These are phyloP conservation scores for Blastobotrys peoriensis DNA, from an alignment of 805 yeast species.

Conservation along the genomic window DNA sequence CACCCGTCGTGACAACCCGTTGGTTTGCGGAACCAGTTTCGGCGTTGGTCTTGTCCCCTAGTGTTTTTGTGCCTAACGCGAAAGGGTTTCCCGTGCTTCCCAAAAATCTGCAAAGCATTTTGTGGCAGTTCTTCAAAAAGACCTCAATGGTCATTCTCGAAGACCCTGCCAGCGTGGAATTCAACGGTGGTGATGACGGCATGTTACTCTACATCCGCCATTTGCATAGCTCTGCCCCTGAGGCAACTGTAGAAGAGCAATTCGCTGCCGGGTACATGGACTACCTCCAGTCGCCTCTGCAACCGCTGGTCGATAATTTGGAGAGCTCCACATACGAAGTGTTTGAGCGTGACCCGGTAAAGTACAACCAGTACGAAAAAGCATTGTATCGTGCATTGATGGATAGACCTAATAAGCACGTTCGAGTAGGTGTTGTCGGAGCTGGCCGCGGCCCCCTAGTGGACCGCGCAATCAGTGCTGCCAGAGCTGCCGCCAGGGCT, in stretches of 20 bases:
- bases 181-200: slow-evolving; percentile 20
- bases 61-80: slow-evolving; percentile 52
- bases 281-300: slow-evolving; percentile 54
- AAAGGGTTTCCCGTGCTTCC: slow-evolving; percentile 61
- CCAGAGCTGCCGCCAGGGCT: slow-evolving; percentile 24
- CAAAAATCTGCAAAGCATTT: slow-evolving; percentile 47
- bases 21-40: slow-evolving; percentile 68
- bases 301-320: slow-evolving; percentile 59
- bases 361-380: slow-evolving; percentile 60
- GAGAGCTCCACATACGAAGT: slow-evolving; percentile 54
- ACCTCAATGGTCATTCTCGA: slow-evolving; percentile 45
- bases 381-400: slow-evolving; percentile 57
- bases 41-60: slow-evolving; percentile 48
- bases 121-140: slow-evolving; percentile 40
- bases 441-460: slow-evolving; percentile 87
- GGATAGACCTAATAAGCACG: slow-evolving; percentile 23
- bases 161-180: slow-evolving; percentile 29
- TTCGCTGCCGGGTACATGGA: slow-evolving; percentile 38
- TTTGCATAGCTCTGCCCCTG: slow-evolving; percentile 20
- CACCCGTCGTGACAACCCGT: slow-evolving; percentile 45
- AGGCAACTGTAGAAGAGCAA: slow-evolving; percentile 28
- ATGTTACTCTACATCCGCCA: slow-evolving; percentile 22
- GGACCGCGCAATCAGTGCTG: slow-evolving; percentile 42
- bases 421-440: slow-evolving; percentile 58
- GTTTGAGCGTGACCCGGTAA: slow-evolving; percentile 65